A percentile compares a stretch with the other conserved stretches of the same genome.
Conservation (phyloP, 768 basidiomycete species). For the Boletales sp. region DNA sequence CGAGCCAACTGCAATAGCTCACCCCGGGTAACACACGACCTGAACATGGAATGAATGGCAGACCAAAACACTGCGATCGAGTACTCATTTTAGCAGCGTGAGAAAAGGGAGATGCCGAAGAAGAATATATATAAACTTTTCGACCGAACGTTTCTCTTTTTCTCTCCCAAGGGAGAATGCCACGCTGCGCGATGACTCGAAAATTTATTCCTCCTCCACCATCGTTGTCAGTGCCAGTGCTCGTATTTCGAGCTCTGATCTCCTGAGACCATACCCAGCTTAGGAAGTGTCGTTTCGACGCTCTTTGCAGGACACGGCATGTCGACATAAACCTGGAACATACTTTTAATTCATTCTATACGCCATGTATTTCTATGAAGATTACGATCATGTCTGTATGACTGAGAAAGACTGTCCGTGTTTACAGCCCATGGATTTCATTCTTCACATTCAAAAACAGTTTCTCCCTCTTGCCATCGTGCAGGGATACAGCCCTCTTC, state of each 20-base stretch:
- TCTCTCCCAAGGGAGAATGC: slow-evolving; percentile 47
- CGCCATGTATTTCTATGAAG: neutral
- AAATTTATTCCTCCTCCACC: slow-evolving; percentile 44
- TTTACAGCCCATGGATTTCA: no score
- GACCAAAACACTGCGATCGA: slow-evolving; percentile 1
- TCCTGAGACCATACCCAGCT: slow-evolving; percentile 53
- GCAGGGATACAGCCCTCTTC: slow-evolving; percentile 20
- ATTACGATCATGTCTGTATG: neutral
- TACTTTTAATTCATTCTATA: slow-evolving; percentile 6
- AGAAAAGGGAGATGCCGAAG: slow-evolving; percentile 25
- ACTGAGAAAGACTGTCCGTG: no score
- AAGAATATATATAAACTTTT: slow-evolving; percentile 21
- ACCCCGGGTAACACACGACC: slow-evolving; percentile 21
- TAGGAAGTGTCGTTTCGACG: slow-evolving; percentile 66
- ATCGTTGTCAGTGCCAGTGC: slow-evolving; percentile 66
- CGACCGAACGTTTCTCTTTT: neutral
- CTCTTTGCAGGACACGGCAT: slow-evolving; percentile 51
- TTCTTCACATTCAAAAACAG: slow-evolving; percentile 21
- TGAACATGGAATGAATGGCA: slow-evolving; percentile 23
- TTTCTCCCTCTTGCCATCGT: slow-evolving; percentile 26
- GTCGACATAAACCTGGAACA: slow-evolving; percentile 60
- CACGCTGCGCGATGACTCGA: slow-evolving; percentile 63
- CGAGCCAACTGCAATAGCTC: neutral
- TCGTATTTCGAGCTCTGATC: slow-evolving; percentile 47
- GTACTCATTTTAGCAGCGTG: slow-evolving; percentile 29